Evolutionary conservation across 179 eudicot genomes (phyloP).

Genomic region (Heliamphora pulchella): DNA sequence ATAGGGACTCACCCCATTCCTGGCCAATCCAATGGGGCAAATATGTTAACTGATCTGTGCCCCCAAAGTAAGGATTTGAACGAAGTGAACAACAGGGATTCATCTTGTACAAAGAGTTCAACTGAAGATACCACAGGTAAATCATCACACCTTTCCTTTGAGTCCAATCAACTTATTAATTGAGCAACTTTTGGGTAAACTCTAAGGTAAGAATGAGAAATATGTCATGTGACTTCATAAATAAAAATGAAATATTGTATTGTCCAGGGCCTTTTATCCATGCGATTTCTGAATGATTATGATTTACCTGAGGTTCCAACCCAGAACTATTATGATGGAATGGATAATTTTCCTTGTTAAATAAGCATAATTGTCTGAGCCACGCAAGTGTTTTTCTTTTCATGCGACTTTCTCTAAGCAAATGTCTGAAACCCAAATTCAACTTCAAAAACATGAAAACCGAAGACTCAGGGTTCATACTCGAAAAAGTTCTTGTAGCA

Average conservation of each 20-base stretch:
- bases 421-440: too few species aligned
- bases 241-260: too few species aligned
- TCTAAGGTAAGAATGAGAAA: background rate
- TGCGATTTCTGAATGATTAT: background rate
- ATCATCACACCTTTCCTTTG: constrained; percentile 10
- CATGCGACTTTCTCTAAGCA: background rate
- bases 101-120: constrained; percentile 31
- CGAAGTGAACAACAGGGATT: constrained; percentile 34
- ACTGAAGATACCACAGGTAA: constrained; percentile 49
- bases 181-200: background rate
- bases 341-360: background rate
- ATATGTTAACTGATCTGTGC: constrained; percentile 33
- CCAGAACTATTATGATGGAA: background rate
- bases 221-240: background rate
- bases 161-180: background rate
- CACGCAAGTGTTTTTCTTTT: background rate
- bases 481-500: background rate
- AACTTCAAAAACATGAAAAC: background rate
- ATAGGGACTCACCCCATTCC: constrained; percentile 7
- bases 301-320: background rate
- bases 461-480: background rate
- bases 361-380: background rate
- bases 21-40: constrained; percentile 26
- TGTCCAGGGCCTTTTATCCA: background rate
- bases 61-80: constrained; percentile 59